These are phyloP conservation scores for Colletotrichum cereale DNA, from an alignment of 2,329 filamentous ascomycete genomes.

Conservation along the genomic window DNA sequence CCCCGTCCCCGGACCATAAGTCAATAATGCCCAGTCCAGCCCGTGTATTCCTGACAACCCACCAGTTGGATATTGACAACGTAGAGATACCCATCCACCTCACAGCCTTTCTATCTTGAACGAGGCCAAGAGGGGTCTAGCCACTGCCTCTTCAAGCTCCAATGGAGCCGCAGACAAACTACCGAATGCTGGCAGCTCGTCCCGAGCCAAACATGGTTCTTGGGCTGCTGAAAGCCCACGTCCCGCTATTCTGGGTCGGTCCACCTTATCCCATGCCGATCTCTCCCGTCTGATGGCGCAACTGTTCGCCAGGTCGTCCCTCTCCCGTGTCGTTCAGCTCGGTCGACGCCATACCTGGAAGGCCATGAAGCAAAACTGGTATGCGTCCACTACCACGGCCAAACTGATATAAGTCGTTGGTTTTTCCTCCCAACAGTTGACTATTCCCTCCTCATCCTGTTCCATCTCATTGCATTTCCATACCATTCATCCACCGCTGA, in stretches of 20 bases:
- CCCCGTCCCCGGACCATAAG: conserved; percentile 13
- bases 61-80: conserved; percentile 30
- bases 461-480: conserved; percentile 12
- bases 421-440: not conserved
- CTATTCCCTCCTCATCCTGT: conserved; percentile 1
- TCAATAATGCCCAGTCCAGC: not conserved
- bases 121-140: not conserved
- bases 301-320: conserved; percentile 17
- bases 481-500: conserved; percentile 35
- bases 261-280: conserved; percentile 15
- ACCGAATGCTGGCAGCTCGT: conserved; percentile 25
- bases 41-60: conserved; percentile 17
- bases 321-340: conserved; percentile 3
- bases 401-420: conserved; percentile 27
- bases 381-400: not conserved
- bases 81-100: conserved; percentile 23
- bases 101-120: conserved; percentile 21
- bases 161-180: conserved; percentile 30
- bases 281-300: conserved; percentile 31
- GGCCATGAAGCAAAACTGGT: conserved; percentile 11
- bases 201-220: conserved; percentile 2
- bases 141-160: conserved; percentile 10
- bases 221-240: conserved; percentile 25
- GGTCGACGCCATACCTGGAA: conserved; percentile 26
- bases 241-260: conserved; percentile 19